These are phyloP conservation scores for Clarireedia paspali DNA, from an alignment of 2,329 filamentous ascomycete species.

Conservation along the genomic window DNA sequence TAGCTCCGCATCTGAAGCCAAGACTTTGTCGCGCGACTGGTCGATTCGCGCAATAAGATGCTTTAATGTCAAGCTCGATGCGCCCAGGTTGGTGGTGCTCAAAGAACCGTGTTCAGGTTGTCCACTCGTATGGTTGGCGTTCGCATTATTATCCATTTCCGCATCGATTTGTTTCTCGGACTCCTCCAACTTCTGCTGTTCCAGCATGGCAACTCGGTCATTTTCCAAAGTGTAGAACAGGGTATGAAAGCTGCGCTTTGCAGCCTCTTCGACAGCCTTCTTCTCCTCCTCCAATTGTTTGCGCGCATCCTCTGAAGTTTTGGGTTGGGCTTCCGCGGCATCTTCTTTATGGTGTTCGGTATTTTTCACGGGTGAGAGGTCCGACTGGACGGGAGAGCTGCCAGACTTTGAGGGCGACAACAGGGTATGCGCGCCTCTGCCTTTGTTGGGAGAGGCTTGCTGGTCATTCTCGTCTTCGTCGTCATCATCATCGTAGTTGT, in stretches of 20 bases:
- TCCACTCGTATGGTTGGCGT: constrained; percentile 42
- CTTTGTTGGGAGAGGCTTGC: constrained; percentile 44
- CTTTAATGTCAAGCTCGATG: constrained; percentile 91
- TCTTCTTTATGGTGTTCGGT: constrained; percentile 46
- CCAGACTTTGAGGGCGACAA: constrained; percentile 64
- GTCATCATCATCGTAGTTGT: constrained; percentile 80
- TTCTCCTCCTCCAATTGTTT: constrained; percentile 91
- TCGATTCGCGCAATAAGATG: constrained; percentile 96
- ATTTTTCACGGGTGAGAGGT: constrained; percentile 44
- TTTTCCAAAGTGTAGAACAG: constrained; percentile 94
- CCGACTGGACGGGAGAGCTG: constrained; percentile 52
- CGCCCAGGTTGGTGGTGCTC: constrained; percentile 88
- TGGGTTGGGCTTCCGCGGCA: constrained; percentile 46
- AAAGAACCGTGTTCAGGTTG: constrained; percentile 70
- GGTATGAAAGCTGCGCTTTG: constrained; percentile 84
- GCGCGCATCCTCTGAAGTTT: constrained; percentile 78
- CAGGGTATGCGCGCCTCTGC: constrained; percentile 42
- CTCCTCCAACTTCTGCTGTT: constrained; percentile 94
- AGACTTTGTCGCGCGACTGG: constrained; percentile 80
- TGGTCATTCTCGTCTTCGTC: constrained; percentile 56
- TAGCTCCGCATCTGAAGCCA: constrained; percentile 86
- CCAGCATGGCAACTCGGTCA: constrained; percentile 91
- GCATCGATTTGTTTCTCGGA: constrained; percentile 93
- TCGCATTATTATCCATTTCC: constrained; percentile 70
- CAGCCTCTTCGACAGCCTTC: constrained; percentile 81